Conservation (phyloP, 768 basidiomycete species). For the Candolleomyces efflorescens region DNA sequence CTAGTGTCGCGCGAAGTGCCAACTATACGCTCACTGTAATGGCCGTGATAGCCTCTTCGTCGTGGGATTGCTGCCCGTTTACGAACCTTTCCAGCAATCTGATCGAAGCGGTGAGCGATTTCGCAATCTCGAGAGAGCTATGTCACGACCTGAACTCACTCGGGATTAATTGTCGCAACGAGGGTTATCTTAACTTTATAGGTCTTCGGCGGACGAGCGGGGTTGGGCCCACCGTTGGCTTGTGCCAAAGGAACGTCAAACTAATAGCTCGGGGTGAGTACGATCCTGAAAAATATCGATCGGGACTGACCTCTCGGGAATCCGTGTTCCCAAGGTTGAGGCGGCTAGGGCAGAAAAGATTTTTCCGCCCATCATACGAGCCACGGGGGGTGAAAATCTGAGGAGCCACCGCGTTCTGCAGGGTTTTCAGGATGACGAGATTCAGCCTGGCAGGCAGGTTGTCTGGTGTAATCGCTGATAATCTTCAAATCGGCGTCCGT, state of each 20-base stretch:
- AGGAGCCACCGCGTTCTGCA: conserved; percentile 53
- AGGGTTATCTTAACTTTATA: conserved; percentile 60
- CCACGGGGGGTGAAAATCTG: conserved; percentile 67
- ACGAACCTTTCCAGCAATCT: conserved; percentile 65
- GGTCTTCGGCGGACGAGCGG: conserved; percentile 48
- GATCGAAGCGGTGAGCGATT: not conserved
- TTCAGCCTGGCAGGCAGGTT: conserved; percentile 65
- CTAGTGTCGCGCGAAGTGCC: not conserved
- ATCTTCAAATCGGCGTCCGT: not conserved
- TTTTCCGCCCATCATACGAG: conserved; percentile 79
- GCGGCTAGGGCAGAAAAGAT: conserved; percentile 53
- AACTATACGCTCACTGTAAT: conserved; percentile 46
- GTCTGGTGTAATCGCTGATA: conserved; percentile 58
- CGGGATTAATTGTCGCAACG: conserved; percentile 37
- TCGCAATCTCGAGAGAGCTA: too few species aligned
- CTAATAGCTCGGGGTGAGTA: conserved; percentile 27
- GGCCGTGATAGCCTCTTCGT: conserved; percentile 57
- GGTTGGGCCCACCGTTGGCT: conserved; percentile 27
- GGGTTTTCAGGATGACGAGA: conserved; percentile 56
- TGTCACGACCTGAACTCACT: conserved; percentile 16
- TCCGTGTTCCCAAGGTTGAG: conserved; percentile 51
- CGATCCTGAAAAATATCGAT: conserved; percentile 2
- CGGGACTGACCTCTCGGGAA: conserved; percentile 42
- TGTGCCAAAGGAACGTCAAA: conserved; percentile 57
- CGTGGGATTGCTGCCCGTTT: conserved; percentile 57